Percentiles rank a stretch among this genome's conserved stretches.
phyloP scores from a whole-genome alignment of 2,329 filamentous ascomycete genomes.

The Aspergillus neoniger region DNA sequence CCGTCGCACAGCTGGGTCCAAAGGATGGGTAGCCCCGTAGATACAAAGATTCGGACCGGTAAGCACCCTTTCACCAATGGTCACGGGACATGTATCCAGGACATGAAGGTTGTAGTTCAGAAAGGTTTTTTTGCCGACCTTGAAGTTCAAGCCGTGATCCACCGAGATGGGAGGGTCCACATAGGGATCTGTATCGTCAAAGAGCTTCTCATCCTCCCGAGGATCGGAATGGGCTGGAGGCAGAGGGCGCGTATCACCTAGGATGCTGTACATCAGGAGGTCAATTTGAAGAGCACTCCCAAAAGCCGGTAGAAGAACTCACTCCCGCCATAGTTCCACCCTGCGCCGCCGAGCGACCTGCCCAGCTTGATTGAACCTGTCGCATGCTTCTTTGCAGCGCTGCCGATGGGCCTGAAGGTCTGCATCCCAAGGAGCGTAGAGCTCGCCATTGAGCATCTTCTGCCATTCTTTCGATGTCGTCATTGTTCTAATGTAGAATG shows the following conservation, averaged over 20 bases:
- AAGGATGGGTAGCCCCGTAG: conserved; percentile 56
- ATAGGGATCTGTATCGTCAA: conserved; percentile 46
- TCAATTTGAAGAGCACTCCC: background rate
- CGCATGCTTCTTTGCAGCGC: conserved; percentile 30
- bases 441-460: conserved; percentile 32
- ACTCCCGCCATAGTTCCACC: conserved; percentile 32
- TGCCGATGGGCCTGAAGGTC: conserved; percentile 30
- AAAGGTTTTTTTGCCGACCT: conserved; percentile 52
- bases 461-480: conserved; percentile 30
- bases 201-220: conserved; percentile 25
- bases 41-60: conserved; percentile 57
- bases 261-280: conserved; percentile 19
- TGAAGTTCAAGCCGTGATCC: conserved; percentile 68
- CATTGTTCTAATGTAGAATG: conserved; percentile 10
- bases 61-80: conserved; percentile 55
- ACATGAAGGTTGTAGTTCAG: conserved; percentile 60
- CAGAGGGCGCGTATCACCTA: conserved; percentile 26
- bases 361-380: conserved; percentile 29
- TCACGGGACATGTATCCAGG: conserved; percentile 55
- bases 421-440: conserved; percentile 30
- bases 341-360: conserved; percentile 24
- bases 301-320: background rate
- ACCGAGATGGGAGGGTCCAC: conserved; percentile 64
- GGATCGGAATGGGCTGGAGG: conserved; percentile 23
- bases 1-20: conserved; percentile 50